Conservation (phyloP, 1,139 yeast genomes). For the Debaryomyces coudertii region DNA sequence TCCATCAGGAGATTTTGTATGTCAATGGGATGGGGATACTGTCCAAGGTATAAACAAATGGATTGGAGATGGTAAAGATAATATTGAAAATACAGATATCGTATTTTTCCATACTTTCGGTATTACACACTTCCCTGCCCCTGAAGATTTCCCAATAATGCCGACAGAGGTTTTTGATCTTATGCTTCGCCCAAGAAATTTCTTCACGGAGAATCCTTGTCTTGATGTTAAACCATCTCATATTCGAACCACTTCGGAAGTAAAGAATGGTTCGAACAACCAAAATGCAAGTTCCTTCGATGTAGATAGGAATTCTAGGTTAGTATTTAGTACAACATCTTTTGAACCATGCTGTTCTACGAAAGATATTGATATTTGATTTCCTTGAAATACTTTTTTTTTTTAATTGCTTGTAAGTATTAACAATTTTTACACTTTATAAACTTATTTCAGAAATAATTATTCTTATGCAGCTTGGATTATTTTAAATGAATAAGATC, state of each 20-base stretch:
- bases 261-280: constrained; percentile 42
- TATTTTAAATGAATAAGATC: too few relatives aligned
- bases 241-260: constrained; percentile 64
- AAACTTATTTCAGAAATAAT: too few relatives aligned
- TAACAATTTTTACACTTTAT: not conserved
- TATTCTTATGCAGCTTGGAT: too few relatives aligned
- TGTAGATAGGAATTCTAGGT: constrained; percentile 45
- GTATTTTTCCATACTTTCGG: constrained; percentile 81
- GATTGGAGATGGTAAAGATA: constrained; percentile 68
- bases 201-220: constrained; percentile 76
- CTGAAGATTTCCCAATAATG: constrained; percentile 90
- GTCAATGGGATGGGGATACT: constrained; percentile 81
- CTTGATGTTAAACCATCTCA: constrained; percentile 74
- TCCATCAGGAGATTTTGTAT: constrained; percentile 81
- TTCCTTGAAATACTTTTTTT: not conserved
- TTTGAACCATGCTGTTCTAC: constrained; percentile 26
- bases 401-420: not conserved
- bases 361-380: constrained; percentile 12
- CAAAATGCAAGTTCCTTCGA: constrained; percentile 39
- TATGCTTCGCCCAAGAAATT: constrained; percentile 76
- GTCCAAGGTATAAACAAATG: constrained; percentile 70
- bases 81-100: constrained; percentile 68
- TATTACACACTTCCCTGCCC: constrained; percentile 83
- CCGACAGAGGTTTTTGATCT: constrained; percentile 81
- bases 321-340: constrained; percentile 37